Evolutionary conservation across 495 filamentous ascomycete genomes (phyloP).

Genomic region (Aspergillus nanangensis): DNA sequence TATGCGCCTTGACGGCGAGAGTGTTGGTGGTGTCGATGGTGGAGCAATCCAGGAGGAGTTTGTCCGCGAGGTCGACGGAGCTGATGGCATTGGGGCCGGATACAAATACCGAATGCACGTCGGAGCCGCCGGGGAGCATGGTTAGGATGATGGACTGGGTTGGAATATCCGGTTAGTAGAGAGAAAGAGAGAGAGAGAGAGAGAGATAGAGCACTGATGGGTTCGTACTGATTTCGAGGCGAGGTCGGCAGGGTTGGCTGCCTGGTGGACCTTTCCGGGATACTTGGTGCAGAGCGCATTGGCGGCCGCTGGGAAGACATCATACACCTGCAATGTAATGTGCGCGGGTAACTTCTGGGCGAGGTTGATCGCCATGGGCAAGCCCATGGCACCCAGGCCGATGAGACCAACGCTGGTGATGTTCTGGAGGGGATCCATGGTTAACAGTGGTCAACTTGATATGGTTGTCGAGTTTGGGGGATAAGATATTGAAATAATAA

Average conservation of each 20-base stretch:
- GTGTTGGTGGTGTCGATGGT: neutral
- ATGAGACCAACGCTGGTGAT: too few relatives aligned
- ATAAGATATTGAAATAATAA: too few relatives aligned
- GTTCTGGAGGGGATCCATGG: too few relatives aligned
- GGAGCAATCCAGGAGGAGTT: neutral
- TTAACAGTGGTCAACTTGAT: too few relatives aligned
- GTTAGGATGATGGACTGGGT: neutral
- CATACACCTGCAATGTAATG: neutral
- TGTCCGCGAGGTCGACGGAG: neutral
- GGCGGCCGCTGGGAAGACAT: neutral
- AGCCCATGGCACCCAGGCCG: neutral
- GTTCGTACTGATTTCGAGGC: too few relatives aligned
- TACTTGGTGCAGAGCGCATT: neutral
- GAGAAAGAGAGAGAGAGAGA: too few relatives aligned
- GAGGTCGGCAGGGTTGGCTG: neutral
- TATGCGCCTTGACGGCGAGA: neutral
- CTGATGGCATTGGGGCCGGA: neutral
- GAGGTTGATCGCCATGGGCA: neutral
- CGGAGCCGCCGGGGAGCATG: neutral
- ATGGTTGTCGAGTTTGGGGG: too few relatives aligned
- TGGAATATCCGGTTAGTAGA: too few relatives aligned
- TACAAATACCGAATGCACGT: neutral
- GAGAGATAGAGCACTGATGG: too few relatives aligned
- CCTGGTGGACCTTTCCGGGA: neutral
- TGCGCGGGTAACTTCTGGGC: neutral